phyloP scores from a whole-genome alignment of 2,329 filamentous ascomycete species.

The Fusarium sterilihyphosum region DNA sequence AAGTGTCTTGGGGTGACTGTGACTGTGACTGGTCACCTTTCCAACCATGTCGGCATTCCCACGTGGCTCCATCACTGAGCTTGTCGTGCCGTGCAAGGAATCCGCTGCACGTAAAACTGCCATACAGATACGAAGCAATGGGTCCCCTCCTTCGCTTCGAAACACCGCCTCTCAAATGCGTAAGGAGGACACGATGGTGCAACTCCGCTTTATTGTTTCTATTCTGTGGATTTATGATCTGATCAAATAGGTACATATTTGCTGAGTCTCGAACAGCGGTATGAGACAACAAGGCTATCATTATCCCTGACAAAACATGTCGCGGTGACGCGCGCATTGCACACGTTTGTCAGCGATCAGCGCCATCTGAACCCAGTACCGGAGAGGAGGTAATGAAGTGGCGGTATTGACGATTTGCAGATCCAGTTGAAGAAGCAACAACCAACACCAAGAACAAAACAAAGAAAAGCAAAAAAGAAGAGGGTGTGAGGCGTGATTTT shows the following conservation, averaged over 20 bases:
- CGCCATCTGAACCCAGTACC: background rate
- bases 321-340: background rate
- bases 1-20: background rate
- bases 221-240: constrained; percentile 17
- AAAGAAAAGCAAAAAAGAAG: background rate
- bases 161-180: background rate
- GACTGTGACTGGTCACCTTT: constrained; percentile 39
- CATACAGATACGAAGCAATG: constrained; percentile 13
- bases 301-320: background rate
- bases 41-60: constrained; percentile 35
- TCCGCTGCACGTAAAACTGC: constrained; percentile 33
- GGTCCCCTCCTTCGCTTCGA: constrained; percentile 8
- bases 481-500: constrained; percentile 30
- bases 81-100: constrained; percentile 21
- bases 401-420: constrained; percentile 8
- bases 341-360: constrained; percentile 2
- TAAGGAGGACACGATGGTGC: background rate
- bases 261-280: background rate
- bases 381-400: background rate
- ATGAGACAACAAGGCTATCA: background rate
- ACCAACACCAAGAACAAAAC: background rate
- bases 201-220: background rate
- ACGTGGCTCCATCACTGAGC: constrained; percentile 40
- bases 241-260: background rate
- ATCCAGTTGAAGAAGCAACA: background rate